Base-by-base conservation (phyloP, 805 yeast genomes). In the Wickerhamiella hasegawae region DNA sequence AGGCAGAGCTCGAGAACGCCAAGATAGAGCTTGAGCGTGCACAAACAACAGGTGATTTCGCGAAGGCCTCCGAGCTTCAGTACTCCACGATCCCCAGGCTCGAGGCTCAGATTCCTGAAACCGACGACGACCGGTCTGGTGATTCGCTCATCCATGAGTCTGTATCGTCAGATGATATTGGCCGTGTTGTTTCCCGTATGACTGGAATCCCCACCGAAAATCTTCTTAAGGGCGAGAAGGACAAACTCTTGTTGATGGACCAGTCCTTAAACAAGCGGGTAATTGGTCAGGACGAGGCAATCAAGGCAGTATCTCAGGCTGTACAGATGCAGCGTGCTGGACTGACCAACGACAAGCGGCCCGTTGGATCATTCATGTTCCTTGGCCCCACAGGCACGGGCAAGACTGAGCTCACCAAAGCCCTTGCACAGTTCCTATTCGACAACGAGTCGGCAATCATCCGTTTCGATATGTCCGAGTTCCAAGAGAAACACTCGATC, bases 321-420 rank as follows among this genome's bases (percentile, higher is more conserved):
- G 97, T 87, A 12, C 76, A 96, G 55, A 64, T 87, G 40, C 98
- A 90, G 54, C 71, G 98, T 51, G 98, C 98, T 0, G 98, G 98
- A 1, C 69, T 87, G 40, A 87, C 97, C 8, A 79, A 81, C 54
- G 94, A 84, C 43, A 80, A 80, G 57, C 70, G 96, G 41, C 98
- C 98, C 5, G 85, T 87, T 48, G 97, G 96, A 1, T 79, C 94
- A 37, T 90, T 90, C 57, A 77, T 87, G 78, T 90, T 90, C 58
- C 64, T 90, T 45, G 98, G 98, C 17, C 97, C 98, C 36, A 90
- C 98, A 0, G 98, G 98, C 60, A 87, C 97, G 0, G 98, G 98
- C 60, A 87, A 87, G 58, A 90, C 98, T 1, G 97, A 90, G 56
- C 66, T 90, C 35, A 85, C 96, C 5, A 87, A 90, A 55, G 76